Evolutionary conservation across 2,329 filamentous ascomycete species (phyloP).

Genomic region (Zopfia rhizophila): DNA sequence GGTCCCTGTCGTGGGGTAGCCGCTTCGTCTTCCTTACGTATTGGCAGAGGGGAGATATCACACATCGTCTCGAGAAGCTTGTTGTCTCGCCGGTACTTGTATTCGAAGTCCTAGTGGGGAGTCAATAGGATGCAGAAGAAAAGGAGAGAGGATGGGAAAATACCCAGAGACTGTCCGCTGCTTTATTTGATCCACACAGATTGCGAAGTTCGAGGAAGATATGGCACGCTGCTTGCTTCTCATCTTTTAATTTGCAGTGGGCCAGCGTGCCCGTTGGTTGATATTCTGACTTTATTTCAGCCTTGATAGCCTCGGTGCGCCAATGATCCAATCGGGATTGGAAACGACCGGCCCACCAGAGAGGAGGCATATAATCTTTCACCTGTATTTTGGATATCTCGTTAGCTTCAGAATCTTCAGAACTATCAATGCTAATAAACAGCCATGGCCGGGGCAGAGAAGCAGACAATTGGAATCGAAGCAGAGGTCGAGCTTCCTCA

Average conservation of each 20-base stretch:
- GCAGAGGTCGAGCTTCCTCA: neutral
- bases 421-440: conserved; percentile 18
- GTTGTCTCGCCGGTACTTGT: conserved; percentile 43
- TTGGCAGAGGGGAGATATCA: conserved; percentile 25
- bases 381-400: too few species aligned
- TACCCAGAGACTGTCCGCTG: conserved; percentile 48
- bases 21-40: conserved; percentile 35
- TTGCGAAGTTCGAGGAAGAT: conserved; percentile 46
- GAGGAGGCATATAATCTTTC: conserved; percentile 43
- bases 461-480: neutral
- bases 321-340: conserved; percentile 46
- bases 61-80: conserved; percentile 32
- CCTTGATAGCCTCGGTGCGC: conserved; percentile 44
- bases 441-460: conserved; percentile 22
- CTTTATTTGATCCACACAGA: conserved; percentile 39
- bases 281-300: conserved; percentile 25
- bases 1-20: conserved; percentile 30
- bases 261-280: conserved; percentile 27
- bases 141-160: conserved; percentile 3
- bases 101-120: conserved; percentile 45
- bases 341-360: conserved; percentile 50
- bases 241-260: conserved; percentile 36
- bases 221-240: conserved; percentile 37
- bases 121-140: neutral
- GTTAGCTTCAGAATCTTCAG: conserved; percentile 31